phyloP scores from a whole-genome alignment of 2,329 filamentous ascomycete species.

The Teratosphaeria zuluensis region DNA sequence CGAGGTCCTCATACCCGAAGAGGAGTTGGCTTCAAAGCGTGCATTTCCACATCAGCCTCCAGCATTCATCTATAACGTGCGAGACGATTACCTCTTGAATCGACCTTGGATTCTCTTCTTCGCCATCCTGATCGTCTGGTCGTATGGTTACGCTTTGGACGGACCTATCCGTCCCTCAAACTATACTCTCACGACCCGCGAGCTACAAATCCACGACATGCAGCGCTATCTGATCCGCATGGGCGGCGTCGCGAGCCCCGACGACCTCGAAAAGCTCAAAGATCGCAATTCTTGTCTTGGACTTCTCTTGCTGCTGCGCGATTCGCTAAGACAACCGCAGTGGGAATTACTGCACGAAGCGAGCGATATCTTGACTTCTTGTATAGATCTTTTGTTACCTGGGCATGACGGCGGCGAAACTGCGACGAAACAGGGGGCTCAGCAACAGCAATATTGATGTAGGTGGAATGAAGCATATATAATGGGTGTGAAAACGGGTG shows the following conservation, averaged over 20 bases:
- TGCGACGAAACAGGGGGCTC: not conserved
- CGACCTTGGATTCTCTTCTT: conserved; percentile 95
- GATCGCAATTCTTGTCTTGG: conserved; percentile 78
- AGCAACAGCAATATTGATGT: not conserved
- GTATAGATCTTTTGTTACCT: conserved; percentile 52
- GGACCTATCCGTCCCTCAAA: conserved; percentile 44
- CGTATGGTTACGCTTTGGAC: conserved; percentile 83
- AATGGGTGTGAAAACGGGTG: not conserved
- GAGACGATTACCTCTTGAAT: conserved; percentile 83
- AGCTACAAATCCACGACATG: conserved; percentile 69
- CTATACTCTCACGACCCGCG: conserved; percentile 46
- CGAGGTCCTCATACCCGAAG: conserved; percentile 63
- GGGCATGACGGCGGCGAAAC: conserved; percentile 5
- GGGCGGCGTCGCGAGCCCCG: conserved; percentile 61
- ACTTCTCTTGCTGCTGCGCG: conserved; percentile 68
- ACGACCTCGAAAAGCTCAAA: conserved; percentile 61
- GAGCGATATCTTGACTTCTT: conserved; percentile 68
- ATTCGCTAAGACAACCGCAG: conserved; percentile 70
- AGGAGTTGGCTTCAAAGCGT: conserved; percentile 27
- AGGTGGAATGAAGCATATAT: not conserved
- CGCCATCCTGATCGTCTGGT: conserved; percentile 85
- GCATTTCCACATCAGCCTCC: conserved; percentile 22
- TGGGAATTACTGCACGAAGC: conserved; percentile 93
- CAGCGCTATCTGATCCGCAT: conserved; percentile 64
- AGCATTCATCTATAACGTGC: conserved; percentile 58